phyloP scores from a whole-genome alignment of 495 filamentous ascomycete genomes.

The Barbatosphaeria neglecta region DNA sequence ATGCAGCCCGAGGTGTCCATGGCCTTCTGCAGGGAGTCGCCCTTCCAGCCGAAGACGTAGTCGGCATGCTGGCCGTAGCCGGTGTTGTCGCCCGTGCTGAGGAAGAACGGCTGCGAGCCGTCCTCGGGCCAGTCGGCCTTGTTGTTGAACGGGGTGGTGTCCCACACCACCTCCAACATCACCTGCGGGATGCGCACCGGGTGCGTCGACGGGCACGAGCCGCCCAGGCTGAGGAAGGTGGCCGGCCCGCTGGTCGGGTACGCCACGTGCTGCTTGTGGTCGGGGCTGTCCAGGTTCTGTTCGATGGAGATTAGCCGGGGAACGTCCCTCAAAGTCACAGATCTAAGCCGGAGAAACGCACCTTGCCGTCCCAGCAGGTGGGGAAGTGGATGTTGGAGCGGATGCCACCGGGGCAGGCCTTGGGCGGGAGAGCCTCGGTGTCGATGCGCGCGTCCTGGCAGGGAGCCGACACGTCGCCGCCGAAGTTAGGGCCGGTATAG shows the following conservation, averaged over 20 bases:
- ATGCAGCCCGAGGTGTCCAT: constrained; percentile 37
- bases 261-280: constrained; percentile 41
- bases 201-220: constrained; percentile 35
- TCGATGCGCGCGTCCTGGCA: constrained; percentile 28
- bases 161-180: constrained; percentile 41
- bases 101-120: constrained; percentile 36
- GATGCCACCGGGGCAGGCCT: constrained; percentile 34
- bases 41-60: constrained; percentile 42
- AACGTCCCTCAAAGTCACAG: too few relatives aligned
- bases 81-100: constrained; percentile 31
- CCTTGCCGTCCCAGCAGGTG: too few relatives aligned
- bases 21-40: constrained; percentile 31
- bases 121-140: constrained; percentile 30
- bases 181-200: constrained; percentile 37
- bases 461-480: constrained; percentile 30
- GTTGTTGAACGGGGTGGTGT: constrained; percentile 37
- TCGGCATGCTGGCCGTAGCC: constrained; percentile 36
- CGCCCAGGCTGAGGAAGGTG: constrained; percentile 30
- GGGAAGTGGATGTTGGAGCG: constrained; percentile 43
- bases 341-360: too few relatives aligned
- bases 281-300: constrained; percentile 40
- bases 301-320: too few relatives aligned
- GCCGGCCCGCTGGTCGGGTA: constrained; percentile 34
- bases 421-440: constrained; percentile 26
- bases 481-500: constrained; percentile 39